Evolutionary conservation across 257 asterid species (phyloP).

Genomic region (Solanum lignicaule): DNA sequence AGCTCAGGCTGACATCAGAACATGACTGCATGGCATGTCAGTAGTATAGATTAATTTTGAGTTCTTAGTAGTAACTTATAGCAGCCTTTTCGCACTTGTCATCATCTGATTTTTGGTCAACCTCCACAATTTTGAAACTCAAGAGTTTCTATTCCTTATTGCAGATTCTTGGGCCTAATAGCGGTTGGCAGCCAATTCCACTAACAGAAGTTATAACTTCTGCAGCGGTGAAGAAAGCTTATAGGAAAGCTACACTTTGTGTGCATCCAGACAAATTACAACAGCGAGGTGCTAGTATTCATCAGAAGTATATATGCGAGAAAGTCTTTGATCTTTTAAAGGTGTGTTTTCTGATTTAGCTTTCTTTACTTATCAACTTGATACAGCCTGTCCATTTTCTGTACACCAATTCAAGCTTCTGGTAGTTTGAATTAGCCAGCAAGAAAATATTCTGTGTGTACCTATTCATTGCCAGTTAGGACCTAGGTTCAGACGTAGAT

Average conservation of each 20-base stretch:
- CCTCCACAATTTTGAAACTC: not conserved
- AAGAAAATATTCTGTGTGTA: not conserved
- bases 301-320: conserved; percentile 84
- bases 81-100: not conserved
- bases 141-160: not conserved
- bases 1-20: not conserved
- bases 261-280: conserved; percentile 98
- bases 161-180: conserved; percentile 88
- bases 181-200: conserved; percentile 94
- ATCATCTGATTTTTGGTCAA: not conserved
- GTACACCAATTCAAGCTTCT: not conserved
- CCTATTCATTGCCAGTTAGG: not conserved
- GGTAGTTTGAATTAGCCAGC: not conserved
- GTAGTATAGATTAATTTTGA: not conserved
- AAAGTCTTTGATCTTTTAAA: conserved; percentile 94
- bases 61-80: not conserved
- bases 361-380: not conserved
- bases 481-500: not conserved
- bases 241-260: conserved; percentile 89
- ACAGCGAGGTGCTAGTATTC: conserved; percentile 89
- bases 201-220: conserved; percentile 77
- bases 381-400: not conserved
- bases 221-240: conserved; percentile 78
- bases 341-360: conserved; percentile 31
- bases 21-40: not conserved